Percentiles rank a stretch among this genome's conserved stretches.
phyloP scores from a whole-genome alignment of 1,284 basidiomycete species.

The Grifola frondosa region DNA sequence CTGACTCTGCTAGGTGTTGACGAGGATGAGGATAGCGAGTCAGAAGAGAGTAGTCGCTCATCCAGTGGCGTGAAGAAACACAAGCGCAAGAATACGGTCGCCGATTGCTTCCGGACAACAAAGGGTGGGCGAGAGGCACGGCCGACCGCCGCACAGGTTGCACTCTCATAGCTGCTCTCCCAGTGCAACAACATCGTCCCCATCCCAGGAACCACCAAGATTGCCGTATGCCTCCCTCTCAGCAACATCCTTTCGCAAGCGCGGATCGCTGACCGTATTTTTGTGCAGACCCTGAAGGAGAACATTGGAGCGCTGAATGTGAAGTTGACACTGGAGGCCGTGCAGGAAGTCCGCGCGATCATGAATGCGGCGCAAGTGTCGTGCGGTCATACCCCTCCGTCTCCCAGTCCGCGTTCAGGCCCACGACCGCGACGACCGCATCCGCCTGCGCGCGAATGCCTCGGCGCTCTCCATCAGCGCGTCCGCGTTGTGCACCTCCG shows the following conservation, averaged over 20 bases:
- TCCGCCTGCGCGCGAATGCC: conserved; percentile 64
- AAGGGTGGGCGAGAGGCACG: conserved; percentile 32
- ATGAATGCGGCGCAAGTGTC: conserved; percentile 54
- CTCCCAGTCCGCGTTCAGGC: conserved; percentile 79
- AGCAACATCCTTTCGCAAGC: too few species aligned
- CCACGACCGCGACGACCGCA: conserved; percentile 68
- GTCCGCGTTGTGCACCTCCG: conserved; percentile 56
- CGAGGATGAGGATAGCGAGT: neutral
- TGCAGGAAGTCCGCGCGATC: conserved; percentile 32
- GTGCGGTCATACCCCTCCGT: conserved; percentile 70
- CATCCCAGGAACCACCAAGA: conserved; percentile 35
- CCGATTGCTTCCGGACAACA: conserved; percentile 36
- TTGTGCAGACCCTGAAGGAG: conserved; percentile 42
- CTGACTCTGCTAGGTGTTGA: neutral
- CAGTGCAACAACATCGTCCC: conserved; percentile 38
- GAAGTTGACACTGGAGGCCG: conserved; percentile 32
- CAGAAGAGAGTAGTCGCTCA: too few species aligned
- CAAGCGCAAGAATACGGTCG: too few species aligned
- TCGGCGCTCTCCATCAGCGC: conserved; percentile 60
- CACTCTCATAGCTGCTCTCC: conserved; percentile 43
- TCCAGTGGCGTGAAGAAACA: too few species aligned
- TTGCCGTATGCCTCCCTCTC: conserved; percentile 9
- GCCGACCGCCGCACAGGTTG: conserved; percentile 40
- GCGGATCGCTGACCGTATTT: conserved; percentile 33
- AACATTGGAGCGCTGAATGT: conserved; percentile 37